Base-by-base conservation (phyloP, 108 stramenopile species). In the Aurantiochytrium sp. region DNA sequence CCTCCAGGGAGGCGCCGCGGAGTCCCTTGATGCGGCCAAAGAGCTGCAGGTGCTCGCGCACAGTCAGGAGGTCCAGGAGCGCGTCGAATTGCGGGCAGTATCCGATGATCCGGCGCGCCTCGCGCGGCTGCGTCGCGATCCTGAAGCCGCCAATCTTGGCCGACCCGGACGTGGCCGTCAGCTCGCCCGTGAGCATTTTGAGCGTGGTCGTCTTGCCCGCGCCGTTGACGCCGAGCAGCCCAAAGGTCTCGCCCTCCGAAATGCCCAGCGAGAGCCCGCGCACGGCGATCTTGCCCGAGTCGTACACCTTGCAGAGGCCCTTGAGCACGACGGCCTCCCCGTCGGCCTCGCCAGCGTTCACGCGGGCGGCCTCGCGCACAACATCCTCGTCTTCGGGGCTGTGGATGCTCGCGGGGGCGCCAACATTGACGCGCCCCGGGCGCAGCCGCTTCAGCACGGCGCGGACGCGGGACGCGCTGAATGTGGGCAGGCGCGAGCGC, bases 41-140 rank as follows among this genome's bases (percentile, higher is more conserved):
- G 21, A 94, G 87, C 68, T 90, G 37, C 48, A 94, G 55, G 69
- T 94, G 93, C 87, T 94, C 93, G 37, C 90, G 87, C 24, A 90
- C 92, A 37, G 93, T 94, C 12, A 94, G 91, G 0, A 94, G 92
- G 31, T 92, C 93, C n/a, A 94, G 69, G 4, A 94, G 87, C 4
- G 93, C 93, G 42, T 94, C 93, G 4, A 93, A 93, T 65, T 94
- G 93, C 41, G 93, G 93, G 89, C 93, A 94, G 88, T 89, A 92
- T n/a, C 91, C 91, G 42, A 92, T 89, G 4, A 85, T 73, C 22
- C 69, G 5, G 45, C 53, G 68, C 31, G 91, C 52, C 30, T 93
- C 36, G 1, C 17, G n/a, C 87, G 92, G 92, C 30, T 93, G 37
- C 5, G 34, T 87, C 31, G 32, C 41, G 37, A 91, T 65, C 32